A percentile compares a stretch with the other conserved stretches of the same genome.
phyloP scores from a whole-genome alignment of 352 stramenopile species.

The Phytophthora macrochlamydospora region DNA sequence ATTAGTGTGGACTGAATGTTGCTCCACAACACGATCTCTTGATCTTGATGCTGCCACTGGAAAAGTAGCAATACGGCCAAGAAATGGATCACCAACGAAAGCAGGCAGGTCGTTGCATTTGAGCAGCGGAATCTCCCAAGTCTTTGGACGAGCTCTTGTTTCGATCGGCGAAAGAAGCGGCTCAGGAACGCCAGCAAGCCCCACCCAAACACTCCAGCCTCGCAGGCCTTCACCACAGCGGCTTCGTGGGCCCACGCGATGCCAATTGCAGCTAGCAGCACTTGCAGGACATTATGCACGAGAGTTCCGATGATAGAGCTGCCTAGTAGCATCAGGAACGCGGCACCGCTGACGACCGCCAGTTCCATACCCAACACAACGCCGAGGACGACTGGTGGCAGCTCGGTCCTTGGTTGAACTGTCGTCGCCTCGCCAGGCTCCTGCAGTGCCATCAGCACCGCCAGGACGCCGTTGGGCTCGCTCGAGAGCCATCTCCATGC shows the following conservation, averaged over 20 bases:
- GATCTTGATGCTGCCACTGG: constrained; percentile 10
- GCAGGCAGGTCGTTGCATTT: constrained; percentile 4
- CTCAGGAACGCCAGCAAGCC: constrained; percentile 34
- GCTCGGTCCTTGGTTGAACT: constrained; percentile 1
- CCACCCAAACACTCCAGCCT: constrained; percentile 28
- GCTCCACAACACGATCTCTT: constrained; percentile 29
- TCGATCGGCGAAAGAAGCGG: constrained; percentile 42
- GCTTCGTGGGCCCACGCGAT: neutral
- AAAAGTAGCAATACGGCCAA: constrained; percentile 10
- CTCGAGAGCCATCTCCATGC: constrained; percentile 30
- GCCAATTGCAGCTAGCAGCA: constrained; percentile 3
- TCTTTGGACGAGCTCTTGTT: constrained; percentile 15
- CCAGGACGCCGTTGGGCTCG: constrained; percentile 38
- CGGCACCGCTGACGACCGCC: constrained; percentile 26
- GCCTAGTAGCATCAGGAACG: constrained; percentile 41
- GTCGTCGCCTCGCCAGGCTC: neutral
- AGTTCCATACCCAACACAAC: constrained; percentile 57
- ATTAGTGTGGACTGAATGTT: constrained; percentile 20
- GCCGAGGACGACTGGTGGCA: constrained; percentile 22
- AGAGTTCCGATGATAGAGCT: constrained; percentile 24
- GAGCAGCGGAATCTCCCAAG: constrained; percentile 16
- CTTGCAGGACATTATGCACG: constrained; percentile 14
- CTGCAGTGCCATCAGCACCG: constrained; percentile 29
- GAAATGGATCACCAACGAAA: constrained; percentile 24
- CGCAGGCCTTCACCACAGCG: constrained; percentile 12